Base-by-base conservation (phyloP, 1,284 basidiomycete genomes). In the Pseudozyma hubeiensis region DNA sequence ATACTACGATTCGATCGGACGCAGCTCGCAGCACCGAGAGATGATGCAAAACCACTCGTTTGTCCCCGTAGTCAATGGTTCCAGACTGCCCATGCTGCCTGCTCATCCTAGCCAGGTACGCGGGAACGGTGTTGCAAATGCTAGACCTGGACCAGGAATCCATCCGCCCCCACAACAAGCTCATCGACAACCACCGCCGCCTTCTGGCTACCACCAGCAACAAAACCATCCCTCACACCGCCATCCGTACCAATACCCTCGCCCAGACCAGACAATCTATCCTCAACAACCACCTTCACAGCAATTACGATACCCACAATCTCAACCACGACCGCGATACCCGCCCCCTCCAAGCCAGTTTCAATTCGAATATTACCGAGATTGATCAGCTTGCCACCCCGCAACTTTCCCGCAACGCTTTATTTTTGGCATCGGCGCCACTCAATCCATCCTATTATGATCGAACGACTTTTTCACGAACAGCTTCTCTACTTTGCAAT, bases 291-390 rank as follows among this genome's bases (percentile, higher is more conserved):
- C 24, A 24, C 24, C 24, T 24, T 24, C 34, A 13, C 49, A 35
- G 10, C 37, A 11, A 5, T 39, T 33, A 30, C 39, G 43, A 31
- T 19, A 29, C 30, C 50, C 50, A 17, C 50, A 17, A n/a, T 2
- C 43, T 19, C 43, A 16, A 11, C 43, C 43, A 37, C 14, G 10
- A 37, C 14, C 35, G 35, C 35, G 5, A 37, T 14, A 9, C 35
- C 35, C 35, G 7, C 44, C 1, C 13, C 44, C 5, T 14, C 34
- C 35, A 3, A 53, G 35, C 30, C 57, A 61, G 19, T 66, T 66
- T 16, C 57, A 61, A 10, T 57, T 53, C n/a, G 64, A 66, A 14
- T 61, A 61, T 39, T 66, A 66, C 43, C 64, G 50, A 24, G 52
- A 54, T 14, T 64, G 33, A 31, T 29, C 30, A 13, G n/a, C 17